These are phyloP conservation scores for Thermochaetoides thermophila DNA, from an alignment of 495 filamentous ascomycete genomes.

Conservation along the genomic window DNA sequence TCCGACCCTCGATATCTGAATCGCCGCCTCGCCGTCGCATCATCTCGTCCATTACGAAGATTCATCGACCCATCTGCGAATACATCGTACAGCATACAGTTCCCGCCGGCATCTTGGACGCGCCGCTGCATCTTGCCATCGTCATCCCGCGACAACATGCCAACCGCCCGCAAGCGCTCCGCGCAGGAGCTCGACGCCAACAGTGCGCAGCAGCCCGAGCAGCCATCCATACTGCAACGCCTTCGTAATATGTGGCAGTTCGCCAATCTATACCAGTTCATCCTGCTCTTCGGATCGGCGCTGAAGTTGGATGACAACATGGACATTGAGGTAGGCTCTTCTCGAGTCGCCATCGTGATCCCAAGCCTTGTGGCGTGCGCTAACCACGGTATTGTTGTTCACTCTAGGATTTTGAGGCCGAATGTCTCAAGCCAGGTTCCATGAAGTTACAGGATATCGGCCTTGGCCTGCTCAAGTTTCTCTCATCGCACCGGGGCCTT, in stretches of 20 bases:
- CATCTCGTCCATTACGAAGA: no score
- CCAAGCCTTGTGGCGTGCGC: background rate
- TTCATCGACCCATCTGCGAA: no score
- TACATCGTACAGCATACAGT: no score
- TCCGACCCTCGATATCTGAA: background rate
- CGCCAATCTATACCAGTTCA: constrained; percentile 85
- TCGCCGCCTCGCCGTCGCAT: background rate
- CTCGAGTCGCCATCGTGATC: no score
- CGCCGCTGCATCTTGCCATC: background rate
- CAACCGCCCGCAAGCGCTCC: constrained; percentile 50
- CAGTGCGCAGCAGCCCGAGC: constrained; percentile 11
- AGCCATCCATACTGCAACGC: constrained; percentile 42
- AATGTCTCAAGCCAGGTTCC: constrained; percentile 70
- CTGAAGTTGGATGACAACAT: constrained; percentile 80
- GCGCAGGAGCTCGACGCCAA: constrained; percentile 46
- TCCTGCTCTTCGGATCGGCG: constrained; percentile 72
- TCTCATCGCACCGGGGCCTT: constrained; percentile 84
- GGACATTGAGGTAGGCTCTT: constrained; percentile 59
- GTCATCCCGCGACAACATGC: constrained; percentile 26
- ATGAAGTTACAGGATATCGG: constrained; percentile 64
- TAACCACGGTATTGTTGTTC: background rate
- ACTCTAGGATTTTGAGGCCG: constrained; percentile 68
- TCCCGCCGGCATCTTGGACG: no score
- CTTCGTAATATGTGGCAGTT: constrained; percentile 91
- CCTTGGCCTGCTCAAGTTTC: constrained; percentile 77